Evolutionary conservation across 208 protist species (phyloP), one percentile per base, ranked within the genome.

Genomic region (Herpetomonas tarakana): DNA sequence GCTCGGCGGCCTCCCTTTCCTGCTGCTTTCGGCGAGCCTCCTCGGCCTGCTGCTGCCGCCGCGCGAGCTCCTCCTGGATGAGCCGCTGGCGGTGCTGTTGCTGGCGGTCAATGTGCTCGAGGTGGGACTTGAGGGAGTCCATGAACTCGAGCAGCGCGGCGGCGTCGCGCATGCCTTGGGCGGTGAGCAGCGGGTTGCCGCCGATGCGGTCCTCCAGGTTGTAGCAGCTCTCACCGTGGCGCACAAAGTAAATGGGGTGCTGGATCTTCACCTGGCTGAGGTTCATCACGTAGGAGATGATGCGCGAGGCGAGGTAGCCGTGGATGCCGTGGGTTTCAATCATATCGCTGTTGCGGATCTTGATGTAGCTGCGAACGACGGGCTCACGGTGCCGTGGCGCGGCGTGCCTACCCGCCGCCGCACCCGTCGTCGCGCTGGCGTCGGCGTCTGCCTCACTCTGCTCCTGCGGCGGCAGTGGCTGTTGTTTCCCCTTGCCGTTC

Each of bases 241-340:
- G 84, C 6, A 90, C 65, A 71, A 96, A 96, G 71, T 88, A 96
- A 52, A 96, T 96, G 31, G 91, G 91, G 50, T 92, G 86, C 56
- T 87, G 85, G 0, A 94, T 80, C 68, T 91, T 94, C 12, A 68
- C 52, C 68, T 92, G 83, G 7, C 86, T 85, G 14, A 96, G 58
- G 64, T 88, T 94, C 84, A 93, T 88, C n/a, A 89, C 71, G 67
- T 82, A 94, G 0, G 73, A 88, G 16, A 94, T 67, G 58, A 95
- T 92, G 51, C 82, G 83, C 53, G 77, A 86, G 14, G 78, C 76
- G 3, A 81, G 61, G 59, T 87, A 92, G 30, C 88, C 88, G 2
- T 55, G 71, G n/a, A 95, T 68, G 53, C 86, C 81, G 65, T 89
- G 74, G 0, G 76, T 76, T 52, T 91, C 81, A 28, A 92, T 78